Conservation (phyloP, 2,329 filamentous ascomycete species). For the Coniochaeta pulveracea region DNA sequence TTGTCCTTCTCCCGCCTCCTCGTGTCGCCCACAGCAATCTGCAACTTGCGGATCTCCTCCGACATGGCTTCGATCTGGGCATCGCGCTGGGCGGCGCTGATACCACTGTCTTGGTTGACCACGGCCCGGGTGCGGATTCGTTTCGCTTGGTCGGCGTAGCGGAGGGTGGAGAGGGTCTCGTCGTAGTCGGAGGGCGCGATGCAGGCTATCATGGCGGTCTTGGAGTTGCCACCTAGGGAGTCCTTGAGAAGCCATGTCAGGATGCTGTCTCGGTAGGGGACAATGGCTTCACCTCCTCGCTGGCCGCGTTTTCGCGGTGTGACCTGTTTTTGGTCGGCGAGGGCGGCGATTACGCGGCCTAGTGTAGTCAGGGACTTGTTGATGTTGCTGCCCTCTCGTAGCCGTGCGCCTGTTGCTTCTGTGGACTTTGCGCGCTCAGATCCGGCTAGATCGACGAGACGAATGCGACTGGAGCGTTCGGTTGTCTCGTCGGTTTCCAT, state of each 20-base stretch:
- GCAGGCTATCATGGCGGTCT: conserved; percentile 98
- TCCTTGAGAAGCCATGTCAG: conserved; percentile 85
- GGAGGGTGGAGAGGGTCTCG: conserved; percentile 88
- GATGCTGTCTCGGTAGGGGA: conserved; percentile 88
- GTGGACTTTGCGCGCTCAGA: conserved; percentile 93
- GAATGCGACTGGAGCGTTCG: conserved; percentile 85
- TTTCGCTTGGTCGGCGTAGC: conserved; percentile 96
- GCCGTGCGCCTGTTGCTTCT: conserved; percentile 80
- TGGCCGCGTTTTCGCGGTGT: conserved; percentile 34
- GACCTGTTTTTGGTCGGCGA: conserved; percentile 64
- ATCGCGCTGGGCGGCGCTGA: conserved; percentile 86
- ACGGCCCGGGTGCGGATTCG: conserved; percentile 88
- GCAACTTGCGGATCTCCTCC: conserved; percentile 79
- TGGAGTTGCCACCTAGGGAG: conserved; percentile 89
- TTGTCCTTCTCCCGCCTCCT: conserved; percentile 58
- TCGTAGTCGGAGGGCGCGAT: conserved; percentile 95
- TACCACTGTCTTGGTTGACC: conserved; percentile 85
- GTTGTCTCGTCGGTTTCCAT: conserved; percentile 97
- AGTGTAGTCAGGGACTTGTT: conserved; percentile 97
- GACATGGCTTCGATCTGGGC: conserved; percentile 91
- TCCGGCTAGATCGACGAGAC: conserved; percentile 87
- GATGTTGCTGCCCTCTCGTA: conserved; percentile 95
- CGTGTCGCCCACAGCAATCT: conserved; percentile 60
- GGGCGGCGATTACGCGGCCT: conserved; percentile 86
- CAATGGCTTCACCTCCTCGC: conserved; percentile 52